Evolutionary conservation across 768 basidiomycete genomes (phyloP).

Genomic region (Kwoniella pini): DNA sequence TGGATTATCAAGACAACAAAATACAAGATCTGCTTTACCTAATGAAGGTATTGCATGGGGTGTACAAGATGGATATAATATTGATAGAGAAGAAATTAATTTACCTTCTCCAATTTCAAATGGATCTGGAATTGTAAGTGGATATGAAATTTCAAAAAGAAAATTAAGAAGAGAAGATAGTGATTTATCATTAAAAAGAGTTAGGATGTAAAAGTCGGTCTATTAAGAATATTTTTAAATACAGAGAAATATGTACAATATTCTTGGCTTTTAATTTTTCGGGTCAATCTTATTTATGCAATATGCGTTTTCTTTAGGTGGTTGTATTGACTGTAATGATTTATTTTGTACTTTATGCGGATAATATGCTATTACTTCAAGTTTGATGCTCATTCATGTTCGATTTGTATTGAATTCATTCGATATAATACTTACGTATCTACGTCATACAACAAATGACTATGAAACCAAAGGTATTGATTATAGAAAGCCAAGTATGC

Average conservation of each 20-base stretch:
- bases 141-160: background rate
- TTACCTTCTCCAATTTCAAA: conserved; percentile 8
- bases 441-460: background rate
- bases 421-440: too few relatives aligned
- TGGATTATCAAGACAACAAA: background rate
- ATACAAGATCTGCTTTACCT: background rate
- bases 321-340: too few relatives aligned
- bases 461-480: background rate
- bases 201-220: background rate
- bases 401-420: too few relatives aligned
- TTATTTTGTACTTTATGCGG: too few relatives aligned
- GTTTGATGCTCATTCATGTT: too few relatives aligned
- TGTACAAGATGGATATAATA: conserved; percentile 4
- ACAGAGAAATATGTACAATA: too few relatives aligned
- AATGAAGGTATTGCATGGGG: background rate
- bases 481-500: background rate
- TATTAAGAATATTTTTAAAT: too few relatives aligned
- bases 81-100: conserved; percentile 7
- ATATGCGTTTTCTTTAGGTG: too few relatives aligned
- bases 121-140: background rate
- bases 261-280: too few relatives aligned
- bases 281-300: too few relatives aligned
- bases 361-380: too few relatives aligned
- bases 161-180: background rate
- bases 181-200: background rate